These are phyloP conservation scores for Mallotus japonicus DNA, from an alignment of 441 rosid genomes.

Conservation along the genomic window DNA sequence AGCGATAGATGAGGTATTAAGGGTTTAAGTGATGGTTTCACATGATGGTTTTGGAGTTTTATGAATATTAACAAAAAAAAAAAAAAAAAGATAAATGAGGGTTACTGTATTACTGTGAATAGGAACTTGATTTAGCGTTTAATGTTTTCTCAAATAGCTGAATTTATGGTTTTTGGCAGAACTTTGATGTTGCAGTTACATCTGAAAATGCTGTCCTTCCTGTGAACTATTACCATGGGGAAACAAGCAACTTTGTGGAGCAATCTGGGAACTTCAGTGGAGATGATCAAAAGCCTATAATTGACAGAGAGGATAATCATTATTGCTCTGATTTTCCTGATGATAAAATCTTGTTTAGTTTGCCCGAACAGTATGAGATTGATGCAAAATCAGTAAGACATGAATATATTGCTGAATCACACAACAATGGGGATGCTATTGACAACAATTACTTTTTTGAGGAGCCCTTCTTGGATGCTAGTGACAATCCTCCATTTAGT, in stretches of 20 bases:
- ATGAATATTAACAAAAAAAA: neutral
- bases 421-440: constrained; percentile 34
- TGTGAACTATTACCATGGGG: constrained; percentile 49
- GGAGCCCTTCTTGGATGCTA: constrained; percentile 52
- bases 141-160: neutral
- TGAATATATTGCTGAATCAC: constrained; percentile 42
- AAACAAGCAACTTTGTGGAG: constrained; percentile 55
- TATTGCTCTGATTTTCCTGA: constrained; percentile 33
- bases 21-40: neutral
- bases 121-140: neutral
- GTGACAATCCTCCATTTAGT: constrained; percentile 35
- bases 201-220: constrained; percentile 41
- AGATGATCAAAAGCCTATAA: constrained; percentile 45
- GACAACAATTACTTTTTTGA: constrained; percentile 42
- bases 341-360: constrained; percentile 39
- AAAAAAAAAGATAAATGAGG: neutral
- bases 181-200: constrained; percentile 33
- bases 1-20: neutral
- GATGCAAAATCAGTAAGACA: constrained; percentile 39
- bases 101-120: neutral
- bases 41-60: neutral
- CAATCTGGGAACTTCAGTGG: constrained; percentile 37
- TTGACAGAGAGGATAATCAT: constrained; percentile 33
- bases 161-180: constrained; percentile 38
- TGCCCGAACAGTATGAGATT: constrained; percentile 39